phyloP scores from a whole-genome alignment of 495 filamentous ascomycete genomes.

The Penicillium antarcticum region DNA sequence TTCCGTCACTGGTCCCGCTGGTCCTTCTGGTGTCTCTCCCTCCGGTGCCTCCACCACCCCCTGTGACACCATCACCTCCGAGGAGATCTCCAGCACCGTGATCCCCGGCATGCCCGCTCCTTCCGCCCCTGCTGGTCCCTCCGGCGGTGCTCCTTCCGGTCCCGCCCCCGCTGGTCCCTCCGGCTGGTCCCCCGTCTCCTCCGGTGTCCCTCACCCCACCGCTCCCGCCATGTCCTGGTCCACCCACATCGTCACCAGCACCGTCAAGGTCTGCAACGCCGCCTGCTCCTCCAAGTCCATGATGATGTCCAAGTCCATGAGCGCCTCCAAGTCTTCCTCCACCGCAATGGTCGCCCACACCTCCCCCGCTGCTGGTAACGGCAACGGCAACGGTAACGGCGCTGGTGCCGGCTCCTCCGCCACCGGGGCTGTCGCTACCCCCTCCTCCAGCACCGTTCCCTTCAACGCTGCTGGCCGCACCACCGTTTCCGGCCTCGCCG shows the following conservation, averaged over 20 bases:
- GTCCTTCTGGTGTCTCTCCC: background rate
- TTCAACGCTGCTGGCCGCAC: slow-evolving; percentile 29
- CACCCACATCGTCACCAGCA: background rate
- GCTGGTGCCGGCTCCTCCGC: background rate
- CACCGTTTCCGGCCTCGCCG: slow-evolving; percentile 23
- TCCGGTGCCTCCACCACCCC: background rate
- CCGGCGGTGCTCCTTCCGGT: background rate
- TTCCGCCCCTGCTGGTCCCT: background rate
- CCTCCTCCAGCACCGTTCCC: slow-evolving; percentile 8
- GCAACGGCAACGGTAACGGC: background rate
- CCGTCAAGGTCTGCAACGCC: slow-evolving; percentile 8
- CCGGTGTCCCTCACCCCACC: background rate
- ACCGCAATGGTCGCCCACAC: background rate
- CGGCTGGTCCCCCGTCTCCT: background rate
- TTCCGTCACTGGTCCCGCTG: background rate
- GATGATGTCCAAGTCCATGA: slow-evolving; percentile 2
- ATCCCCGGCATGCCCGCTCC: background rate
- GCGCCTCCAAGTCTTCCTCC: slow-evolving; percentile 4
- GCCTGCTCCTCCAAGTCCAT: slow-evolving; percentile 7
- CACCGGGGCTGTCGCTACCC: slow-evolving; percentile 4
- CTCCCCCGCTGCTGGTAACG: background rate
- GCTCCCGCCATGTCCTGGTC: background rate
- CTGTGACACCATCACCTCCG: slow-evolving; percentile 1
- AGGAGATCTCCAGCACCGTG: slow-evolving; percentile 1
- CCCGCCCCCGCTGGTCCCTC: background rate